Conservation (phyloP, 2,329 filamentous ascomycete species). For the Fonsecaea pedrosoi region DNA sequence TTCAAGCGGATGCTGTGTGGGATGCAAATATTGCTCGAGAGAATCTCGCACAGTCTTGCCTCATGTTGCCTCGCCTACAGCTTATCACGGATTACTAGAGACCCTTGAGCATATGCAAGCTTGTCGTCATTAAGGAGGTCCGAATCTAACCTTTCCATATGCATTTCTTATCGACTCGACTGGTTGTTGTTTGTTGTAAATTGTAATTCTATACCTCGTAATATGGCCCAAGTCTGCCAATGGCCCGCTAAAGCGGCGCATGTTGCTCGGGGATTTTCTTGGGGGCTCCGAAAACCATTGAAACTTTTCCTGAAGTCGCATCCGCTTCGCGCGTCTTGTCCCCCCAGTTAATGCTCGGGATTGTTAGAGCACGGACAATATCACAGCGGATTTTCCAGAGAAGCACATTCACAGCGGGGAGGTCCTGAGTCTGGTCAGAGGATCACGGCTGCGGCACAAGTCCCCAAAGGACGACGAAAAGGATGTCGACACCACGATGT, state of each 20-base stretch:
- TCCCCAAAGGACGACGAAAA: background rate
- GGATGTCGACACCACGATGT: constrained; percentile 37
- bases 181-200: background rate
- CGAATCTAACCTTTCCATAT: background rate
- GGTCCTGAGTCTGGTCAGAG: background rate
- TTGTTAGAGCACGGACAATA: background rate
- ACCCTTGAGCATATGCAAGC: background rate
- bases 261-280: background rate
- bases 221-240: too few species aligned
- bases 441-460: background rate
- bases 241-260: background rate
- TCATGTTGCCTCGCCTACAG: background rate
- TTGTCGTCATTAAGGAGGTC: background rate
- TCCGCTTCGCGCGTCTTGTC: background rate
- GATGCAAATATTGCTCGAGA: background rate
- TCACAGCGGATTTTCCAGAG: background rate
- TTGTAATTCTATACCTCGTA: background rate
- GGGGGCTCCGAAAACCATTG: background rate
- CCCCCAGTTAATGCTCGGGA: background rate
- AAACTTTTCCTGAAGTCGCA: background rate
- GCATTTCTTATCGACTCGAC: background rate
- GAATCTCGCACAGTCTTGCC: background rate
- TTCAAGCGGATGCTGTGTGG: background rate
- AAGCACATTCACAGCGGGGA: background rate
- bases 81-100: background rate